phyloP scores from a whole-genome alignment of 345 rosid genomes.

The Citrus hindsii region DNA sequence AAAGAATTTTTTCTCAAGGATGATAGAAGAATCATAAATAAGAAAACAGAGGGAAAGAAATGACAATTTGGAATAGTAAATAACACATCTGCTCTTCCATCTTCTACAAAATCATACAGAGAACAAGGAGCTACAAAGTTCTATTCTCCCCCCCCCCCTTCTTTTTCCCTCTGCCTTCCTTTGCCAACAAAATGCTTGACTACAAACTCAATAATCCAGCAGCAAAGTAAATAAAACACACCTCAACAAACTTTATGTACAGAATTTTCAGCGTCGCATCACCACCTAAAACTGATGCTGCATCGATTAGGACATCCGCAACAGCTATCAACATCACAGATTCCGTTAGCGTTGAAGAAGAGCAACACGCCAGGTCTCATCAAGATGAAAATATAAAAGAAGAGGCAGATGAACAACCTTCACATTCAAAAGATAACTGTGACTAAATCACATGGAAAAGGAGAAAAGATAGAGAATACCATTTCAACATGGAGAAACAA shows the following conservation, averaged over 20 bases:
- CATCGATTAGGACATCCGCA: conserved; percentile 90
- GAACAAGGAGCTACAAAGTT: background rate
- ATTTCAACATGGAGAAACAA: background rate
- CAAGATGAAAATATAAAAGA: conserved; percentile 14
- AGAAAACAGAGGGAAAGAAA: background rate
- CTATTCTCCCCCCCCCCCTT: background rate
- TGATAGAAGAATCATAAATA: background rate
- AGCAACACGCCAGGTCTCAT: conserved; percentile 15
- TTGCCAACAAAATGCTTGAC: background rate
- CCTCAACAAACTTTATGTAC: conserved; percentile 86
- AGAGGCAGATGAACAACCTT: conserved; percentile 14
- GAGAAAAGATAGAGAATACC: background rate
- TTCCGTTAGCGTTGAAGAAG: conserved; percentile 33
- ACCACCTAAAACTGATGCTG: conserved; percentile 92
- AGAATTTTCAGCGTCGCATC: conserved; percentile 83
- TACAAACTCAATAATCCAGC: background rate
- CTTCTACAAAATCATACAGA: background rate
- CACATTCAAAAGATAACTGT: conserved; percentile 13
- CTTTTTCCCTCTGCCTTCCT: background rate
- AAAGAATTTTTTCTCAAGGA: background rate
- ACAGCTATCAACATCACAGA: conserved; percentile 69
- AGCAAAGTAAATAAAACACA: conserved; percentile 24
- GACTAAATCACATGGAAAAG: conserved; percentile 6
- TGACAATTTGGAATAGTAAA: background rate
- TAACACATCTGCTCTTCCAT: background rate